phyloP scores from a whole-genome alignment of 2,329 filamentous ascomycete species.

The Colletotrichum sidae region DNA sequence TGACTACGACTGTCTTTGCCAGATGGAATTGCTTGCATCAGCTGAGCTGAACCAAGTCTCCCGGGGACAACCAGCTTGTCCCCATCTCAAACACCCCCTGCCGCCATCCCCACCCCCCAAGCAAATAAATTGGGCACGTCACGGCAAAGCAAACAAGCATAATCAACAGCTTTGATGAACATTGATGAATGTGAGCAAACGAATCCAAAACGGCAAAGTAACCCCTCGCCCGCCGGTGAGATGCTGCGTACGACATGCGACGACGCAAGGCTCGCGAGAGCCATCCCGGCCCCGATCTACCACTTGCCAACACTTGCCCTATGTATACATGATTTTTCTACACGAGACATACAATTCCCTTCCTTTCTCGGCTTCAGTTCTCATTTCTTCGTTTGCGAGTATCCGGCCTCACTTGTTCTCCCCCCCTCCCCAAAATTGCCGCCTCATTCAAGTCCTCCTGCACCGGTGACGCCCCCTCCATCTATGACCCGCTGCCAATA shows the following conservation, averaged over 20 bases:
- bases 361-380: constrained; percentile 17
- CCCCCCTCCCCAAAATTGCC: constrained; percentile 1
- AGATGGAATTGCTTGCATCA: too few species aligned
- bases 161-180: too few species aligned
- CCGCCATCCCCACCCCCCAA: too few species aligned
- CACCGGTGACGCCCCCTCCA: constrained; percentile 16
- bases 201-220: constrained; percentile 1
- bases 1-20: too few species aligned
- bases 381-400: constrained; percentile 35
- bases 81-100: too few species aligned
- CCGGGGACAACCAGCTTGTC: too few species aligned
- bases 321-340: constrained; percentile 36
- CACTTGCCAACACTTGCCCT: constrained; percentile 9
- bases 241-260: constrained; percentile 9
- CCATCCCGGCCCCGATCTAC: constrained; percentile 39
- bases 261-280: constrained; percentile 41
- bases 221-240: constrained; percentile 2
- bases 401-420: constrained; percentile 29
- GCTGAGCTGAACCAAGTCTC: too few species aligned
- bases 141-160: too few species aligned
- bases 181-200: constrained; percentile 10
- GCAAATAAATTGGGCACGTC: too few species aligned
- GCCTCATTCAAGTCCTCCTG: constrained; percentile 17
- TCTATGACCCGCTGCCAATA: constrained; percentile 28
- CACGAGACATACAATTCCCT: constrained; percentile 20